phyloP scores from a whole-genome alignment of 805 yeast species.

The Sugiyamaella lignohabitans region DNA sequence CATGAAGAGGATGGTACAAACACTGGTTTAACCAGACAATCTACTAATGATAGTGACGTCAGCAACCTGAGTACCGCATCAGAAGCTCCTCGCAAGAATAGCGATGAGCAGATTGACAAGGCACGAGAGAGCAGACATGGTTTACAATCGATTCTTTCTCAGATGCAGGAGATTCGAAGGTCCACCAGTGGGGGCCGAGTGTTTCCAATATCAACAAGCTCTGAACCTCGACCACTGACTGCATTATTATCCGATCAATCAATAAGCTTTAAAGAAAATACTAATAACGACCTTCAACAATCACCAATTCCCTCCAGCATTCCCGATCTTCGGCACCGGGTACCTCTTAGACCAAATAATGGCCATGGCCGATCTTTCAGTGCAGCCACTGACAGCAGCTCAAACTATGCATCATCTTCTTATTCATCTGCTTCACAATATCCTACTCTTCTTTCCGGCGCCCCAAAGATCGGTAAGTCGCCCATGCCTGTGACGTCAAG shows the following conservation, averaged over 20 bases:
- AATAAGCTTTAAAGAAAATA: neutral
- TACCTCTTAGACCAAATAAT: neutral
- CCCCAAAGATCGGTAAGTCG: neutral
- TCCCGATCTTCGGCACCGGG: neutral
- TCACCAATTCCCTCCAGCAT: neutral
- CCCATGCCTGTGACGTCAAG: neutral
- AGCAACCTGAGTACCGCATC: too few species aligned
- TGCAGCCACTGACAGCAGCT: neutral
- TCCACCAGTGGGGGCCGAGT: constrained; percentile 9
- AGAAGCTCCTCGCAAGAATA: neutral
- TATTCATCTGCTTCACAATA: neutral
- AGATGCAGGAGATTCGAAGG: constrained; percentile 16
- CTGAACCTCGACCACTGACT: neutral
- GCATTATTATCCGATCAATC: neutral
- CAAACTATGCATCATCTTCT: neutral
- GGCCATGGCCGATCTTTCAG: neutral
- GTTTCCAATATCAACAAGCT: neutral
- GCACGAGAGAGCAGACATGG: constrained; percentile 16
- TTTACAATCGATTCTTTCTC: constrained; percentile 15
- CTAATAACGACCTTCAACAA: neutral
- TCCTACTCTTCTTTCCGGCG: neutral
- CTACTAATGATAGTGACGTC: neutral
- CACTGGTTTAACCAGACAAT: neutral
- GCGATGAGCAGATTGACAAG: constrained; percentile 9
- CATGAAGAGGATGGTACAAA: neutral